These are phyloP conservation scores for Metschnikowia henanensis DNA, from an alignment of 805 yeast genomes.

Conservation along the genomic window DNA sequence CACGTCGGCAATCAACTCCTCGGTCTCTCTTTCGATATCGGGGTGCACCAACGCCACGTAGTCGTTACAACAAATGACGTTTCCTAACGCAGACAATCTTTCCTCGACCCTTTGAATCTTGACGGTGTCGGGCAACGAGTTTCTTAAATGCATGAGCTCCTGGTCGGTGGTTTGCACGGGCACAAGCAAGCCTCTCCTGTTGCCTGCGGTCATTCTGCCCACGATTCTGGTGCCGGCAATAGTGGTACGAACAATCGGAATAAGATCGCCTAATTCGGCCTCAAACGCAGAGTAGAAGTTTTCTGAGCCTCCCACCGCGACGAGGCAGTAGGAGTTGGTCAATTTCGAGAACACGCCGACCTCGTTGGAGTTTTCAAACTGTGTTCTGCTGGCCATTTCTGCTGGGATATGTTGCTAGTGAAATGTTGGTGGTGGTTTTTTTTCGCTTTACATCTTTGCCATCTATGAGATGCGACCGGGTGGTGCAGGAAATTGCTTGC, in stretches of 20 bases:
- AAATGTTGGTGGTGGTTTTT: background rate
- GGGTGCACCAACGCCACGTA: slow-evolving; percentile 99
- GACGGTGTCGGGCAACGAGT: slow-evolving; percentile 91
- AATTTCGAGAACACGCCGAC: slow-evolving; percentile 94
- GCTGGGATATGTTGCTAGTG: too few species aligned
- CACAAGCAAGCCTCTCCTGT: slow-evolving; percentile 94
- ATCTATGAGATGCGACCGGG: slow-evolving; percentile 10
- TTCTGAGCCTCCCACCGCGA: slow-evolving; percentile 94
- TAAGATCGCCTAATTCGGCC: slow-evolving; percentile 94
- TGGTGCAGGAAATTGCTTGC: slow-evolving; percentile 1
- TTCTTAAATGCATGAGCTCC: slow-evolving; percentile 96
- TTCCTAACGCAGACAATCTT: slow-evolving; percentile 94
- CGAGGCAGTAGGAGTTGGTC: slow-evolving; percentile 94
- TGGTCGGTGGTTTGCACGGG: slow-evolving; percentile 99
- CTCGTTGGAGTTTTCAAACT: slow-evolving; percentile 83
- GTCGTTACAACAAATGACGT: slow-evolving; percentile 97
- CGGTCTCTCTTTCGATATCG: slow-evolving; percentile 98
- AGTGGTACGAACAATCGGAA: slow-evolving; percentile 96
- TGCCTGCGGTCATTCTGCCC: slow-evolving; percentile 98
- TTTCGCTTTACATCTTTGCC: background rate
- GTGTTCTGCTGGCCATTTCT: slow-evolving; percentile 68
- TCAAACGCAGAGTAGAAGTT: slow-evolving; percentile 89
- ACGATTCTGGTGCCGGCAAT: slow-evolving; percentile 98
- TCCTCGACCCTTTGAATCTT: slow-evolving; percentile 98
- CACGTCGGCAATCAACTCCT: slow-evolving; percentile 96